Evolutionary conservation across 768 basidiomycete genomes (phyloP), one percentile per base, ranked within the genome.

Genomic region (Tylopilus plumbeoviolaceoides): DNA sequence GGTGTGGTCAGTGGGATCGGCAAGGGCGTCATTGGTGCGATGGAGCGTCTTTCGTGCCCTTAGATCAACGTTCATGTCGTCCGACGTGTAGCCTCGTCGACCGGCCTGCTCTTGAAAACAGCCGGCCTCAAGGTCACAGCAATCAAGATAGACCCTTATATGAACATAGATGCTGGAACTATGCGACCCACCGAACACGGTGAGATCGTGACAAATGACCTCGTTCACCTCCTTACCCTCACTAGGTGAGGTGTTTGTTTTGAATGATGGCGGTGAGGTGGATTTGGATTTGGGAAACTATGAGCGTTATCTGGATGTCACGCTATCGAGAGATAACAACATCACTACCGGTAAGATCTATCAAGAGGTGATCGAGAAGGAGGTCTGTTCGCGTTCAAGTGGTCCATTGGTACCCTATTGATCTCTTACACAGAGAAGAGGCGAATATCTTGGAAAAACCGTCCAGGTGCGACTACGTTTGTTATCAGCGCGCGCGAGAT

Each of bases 101-200:
- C 95, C 6, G 95, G 95, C 54, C 77, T 98, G 47, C 80, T 98
- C 47, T 78, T 99, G 68, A 98, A 98, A 74, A 98, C 91, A 41
- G 84, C 87, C 35, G 95, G 95, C 44, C 78, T 97, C 55, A 97
- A 94, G 75, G 95, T 98, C 62, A 99, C 95, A 8, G 91, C 95
- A 11, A 98, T 99, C 79, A 99, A 99, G 75, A 98, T 99, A 64
- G 95, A 99, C 69, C 95, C 95, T 14, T 99, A 99, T 63, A 98
- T 99, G 95, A 99, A 99, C 74, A 98, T 99, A 63, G 95, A 99
- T 78, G 95, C 95, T 21, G 95, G 95, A 33, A 98, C 95, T 18
- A 99, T 99, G 95, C 80, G 92, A 46, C 95, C 95, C 14, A 95
- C 94, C 15, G 95, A 99, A 71, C 95, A 99, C 68, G 95, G 95